Evolutionary conservation across 1,284 basidiomycete species (phyloP), one percentile per base, ranked within the genome.

Genomic region (Heterobasidion annosum): DNA sequence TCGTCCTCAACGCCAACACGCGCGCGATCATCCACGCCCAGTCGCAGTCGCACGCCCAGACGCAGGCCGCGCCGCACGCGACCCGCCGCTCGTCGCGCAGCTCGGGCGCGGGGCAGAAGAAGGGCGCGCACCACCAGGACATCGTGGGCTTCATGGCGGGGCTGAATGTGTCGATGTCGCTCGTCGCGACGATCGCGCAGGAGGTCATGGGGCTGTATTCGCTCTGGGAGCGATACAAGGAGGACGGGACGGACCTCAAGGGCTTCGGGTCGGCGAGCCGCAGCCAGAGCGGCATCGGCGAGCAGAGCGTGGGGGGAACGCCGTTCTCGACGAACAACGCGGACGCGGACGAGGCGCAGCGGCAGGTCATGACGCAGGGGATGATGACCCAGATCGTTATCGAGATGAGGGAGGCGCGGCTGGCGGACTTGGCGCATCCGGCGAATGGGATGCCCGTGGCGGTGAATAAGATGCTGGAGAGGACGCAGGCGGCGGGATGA

Each of bases 121-220:
- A 65, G 12, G 9, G 10, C 10, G 16, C 45, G 65, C 71, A 58
- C 53, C 65, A 56, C 49, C 81, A 85, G 59, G 87, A 91, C 63
- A 78, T 88, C 6, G 75, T 94, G 46, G 80, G 83, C 2, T 98
- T 96, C 65, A 81, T 98, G 54, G 85, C 93, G 0, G 82, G 81
- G 8, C 78, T 98, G 35, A 91, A 95, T 67, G 84, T 98, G 43
- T 92, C 87, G 49, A 77, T 95, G 60, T 79, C 88, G 0, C 75
- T 89, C 48, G 72, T 99, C 19, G 82, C 91, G n/a, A 87, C 90
- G 18, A 86, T 96, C 57, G 82, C 90, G 0, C 94, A 98, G 67
- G 91, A 97, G 68, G 92, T 98, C 61, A 78, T 98, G 52, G 80
- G 86, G 3, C 69, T 93, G n/a, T 98, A 97, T 65, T 81, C 86